Base-by-base conservation (phyloP, 495 filamentous ascomycete species). In the Letharia lupina region DNA sequence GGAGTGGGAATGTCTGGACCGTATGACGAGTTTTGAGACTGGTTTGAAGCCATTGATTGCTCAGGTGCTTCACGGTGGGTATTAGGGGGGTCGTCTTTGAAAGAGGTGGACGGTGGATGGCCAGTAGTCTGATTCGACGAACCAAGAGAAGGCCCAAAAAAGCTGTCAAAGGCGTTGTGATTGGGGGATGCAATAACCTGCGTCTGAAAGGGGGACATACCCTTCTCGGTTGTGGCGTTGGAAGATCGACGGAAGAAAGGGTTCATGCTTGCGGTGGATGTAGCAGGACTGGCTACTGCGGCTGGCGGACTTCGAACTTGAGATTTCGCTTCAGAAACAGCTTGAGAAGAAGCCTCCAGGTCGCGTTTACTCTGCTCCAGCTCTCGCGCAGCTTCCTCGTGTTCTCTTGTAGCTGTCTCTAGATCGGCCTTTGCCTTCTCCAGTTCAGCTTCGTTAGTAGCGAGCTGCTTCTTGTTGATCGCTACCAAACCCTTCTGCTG, bases 381-480 rank as follows among this genome's bases (percentile, higher is more conserved):
- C 16, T 75, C 66, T 31, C 71, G 71, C 31, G 68, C 70, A 58
- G 75, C 73, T 66, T 86, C 84, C 65, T 83, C 82, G 61, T 83
- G 83, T 70, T 86, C 87, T 74, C 81, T 86, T 42, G 83, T 81
- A 45, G 91, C 74, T 39, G 85, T 84, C 40, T 89, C 86, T 48
- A 89, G 87, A 70, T 96, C 91, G 11, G 76, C 76, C 76, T 91
- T 91, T 48, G 94, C 74, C 76, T 89, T 93, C 52, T 96, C 93
- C 20, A 88, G 82, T 71, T 98, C 94, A 41, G 81, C 83, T 75
- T 98, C 95, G 67, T 87, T 87, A 2, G 93, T 96, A 45, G 89
- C 82, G 59, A 97, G 81, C 77, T 98, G 94, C 78, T 98, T 98
- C 78, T 95, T 97, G 78, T 95, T 96, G 76, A 98, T 98, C 7